phyloP scores from a whole-genome alignment of 805 yeast genomes.

The Ogataea siamensis region DNA sequence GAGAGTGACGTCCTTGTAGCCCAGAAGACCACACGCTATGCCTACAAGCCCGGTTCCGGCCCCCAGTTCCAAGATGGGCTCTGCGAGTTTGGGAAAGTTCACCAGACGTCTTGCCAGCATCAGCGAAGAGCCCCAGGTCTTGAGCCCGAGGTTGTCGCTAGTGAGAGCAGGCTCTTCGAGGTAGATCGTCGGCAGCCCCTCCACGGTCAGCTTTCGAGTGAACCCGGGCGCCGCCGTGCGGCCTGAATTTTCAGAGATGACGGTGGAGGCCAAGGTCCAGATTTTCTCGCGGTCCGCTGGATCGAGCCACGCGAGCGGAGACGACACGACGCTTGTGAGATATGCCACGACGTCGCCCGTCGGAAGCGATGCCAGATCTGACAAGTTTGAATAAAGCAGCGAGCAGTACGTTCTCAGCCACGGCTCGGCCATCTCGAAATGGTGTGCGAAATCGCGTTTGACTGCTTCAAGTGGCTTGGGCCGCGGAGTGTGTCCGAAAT shows the following conservation, averaged over 20 bases:
- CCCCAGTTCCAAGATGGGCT: slow-evolving; percentile 72
- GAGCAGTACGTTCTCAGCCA: slow-evolving; percentile 47
- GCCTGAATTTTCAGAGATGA: slow-evolving; percentile 82
- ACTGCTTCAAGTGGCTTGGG: slow-evolving; percentile 1
- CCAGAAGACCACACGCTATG: slow-evolving; percentile 57
- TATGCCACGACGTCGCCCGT: slow-evolving; percentile 41
- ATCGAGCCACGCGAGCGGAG: slow-evolving; percentile 46
- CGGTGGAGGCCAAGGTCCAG: slow-evolving; percentile 52
- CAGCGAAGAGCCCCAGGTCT: slow-evolving; percentile 94
- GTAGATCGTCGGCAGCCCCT: slow-evolving; percentile 37
- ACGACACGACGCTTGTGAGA: slow-evolving; percentile 49
- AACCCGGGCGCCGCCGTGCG: slow-evolving; percentile 77
- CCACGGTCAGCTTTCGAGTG: slow-evolving; percentile 49
- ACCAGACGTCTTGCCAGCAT: slow-evolving; percentile 57
- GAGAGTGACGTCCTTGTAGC: slow-evolving; percentile 43
- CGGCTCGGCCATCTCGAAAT: slow-evolving; percentile 30
- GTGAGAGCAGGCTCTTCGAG: slow-evolving; percentile 84
- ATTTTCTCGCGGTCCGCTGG: slow-evolving; percentile 39
- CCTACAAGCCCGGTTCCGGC: slow-evolving; percentile 95
- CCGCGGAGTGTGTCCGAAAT: slow-evolving; percentile 40
- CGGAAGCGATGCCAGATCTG: slow-evolving; percentile 6
- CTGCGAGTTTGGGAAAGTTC: slow-evolving; percentile 19
- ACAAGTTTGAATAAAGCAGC: slow-evolving; percentile 25
- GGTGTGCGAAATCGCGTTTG: slow-evolving; percentile 34
- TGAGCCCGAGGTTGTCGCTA: slow-evolving; percentile 81